Evolutionary conservation across 768 basidiomycete species (phyloP), one percentile per base, ranked within the genome.

Genomic region (Tricholoma flavovirens): DNA sequence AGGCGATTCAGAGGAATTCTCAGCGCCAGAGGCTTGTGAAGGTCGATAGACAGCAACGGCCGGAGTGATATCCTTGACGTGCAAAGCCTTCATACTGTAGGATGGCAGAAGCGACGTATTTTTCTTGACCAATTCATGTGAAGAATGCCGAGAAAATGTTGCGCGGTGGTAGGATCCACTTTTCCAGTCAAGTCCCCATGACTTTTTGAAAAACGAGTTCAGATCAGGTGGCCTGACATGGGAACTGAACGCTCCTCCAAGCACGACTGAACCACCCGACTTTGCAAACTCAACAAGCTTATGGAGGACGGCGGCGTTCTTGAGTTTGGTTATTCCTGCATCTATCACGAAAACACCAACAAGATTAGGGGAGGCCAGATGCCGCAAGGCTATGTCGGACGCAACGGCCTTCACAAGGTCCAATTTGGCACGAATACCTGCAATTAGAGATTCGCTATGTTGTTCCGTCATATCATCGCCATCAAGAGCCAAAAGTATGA

Each of bases 1-100:
- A 10, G 71, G 58, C 17, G 57, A 71, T 55, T 62, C 61, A 1
- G 57, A 48, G 5, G 57, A 32, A 32, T 32, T 32, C 30, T 8
- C 30, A 32, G 9, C 30, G 9, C 30, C 56, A 9, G 68, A 71
- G 19, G 59, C 59, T 1, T 60, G 49, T 2, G 62, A 68, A 11
- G 69, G 59, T 15, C 33, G 45, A 56, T 79, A 78, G 0, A 78
- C 54, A 14, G 68, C 68, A 21, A 64, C 61, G 33, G 69, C 67
- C 11, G 66, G 57, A 7, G 59, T 50, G 38, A 73, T 67, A 42
- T 66, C 63, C 53, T 62, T 64, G 54, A 77, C 53, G 54, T 74
- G 70, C 4, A 75, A 59, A 0, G 74, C 69, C 60, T 77, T 78
- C 75, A 77, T 77, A 60, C 75, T 77, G 61, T 73, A 75, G 0